Conservation (phyloP, 495 filamentous ascomycete genomes). For the Collariella sp. region DNA sequence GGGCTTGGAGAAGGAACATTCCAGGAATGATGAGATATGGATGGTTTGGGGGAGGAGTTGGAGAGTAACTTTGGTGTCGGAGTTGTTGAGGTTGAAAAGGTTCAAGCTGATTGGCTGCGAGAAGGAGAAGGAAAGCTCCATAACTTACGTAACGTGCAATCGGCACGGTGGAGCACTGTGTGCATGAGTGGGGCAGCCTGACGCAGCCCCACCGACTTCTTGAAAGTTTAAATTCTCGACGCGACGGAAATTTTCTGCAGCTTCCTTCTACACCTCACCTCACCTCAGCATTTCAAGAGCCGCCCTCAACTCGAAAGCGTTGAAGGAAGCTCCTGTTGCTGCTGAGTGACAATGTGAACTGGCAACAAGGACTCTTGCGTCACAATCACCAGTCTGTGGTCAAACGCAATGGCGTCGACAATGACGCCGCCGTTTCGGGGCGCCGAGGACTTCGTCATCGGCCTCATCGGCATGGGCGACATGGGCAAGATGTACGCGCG, state of each 20-base stretch:
- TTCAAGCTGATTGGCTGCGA: background rate
- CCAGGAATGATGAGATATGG: background rate
- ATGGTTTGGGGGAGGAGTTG: background rate
- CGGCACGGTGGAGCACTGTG: background rate
- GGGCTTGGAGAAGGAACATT: slow-evolving; percentile 56
- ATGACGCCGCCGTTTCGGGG: slow-evolving; percentile 13
- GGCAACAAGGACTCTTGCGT: background rate
- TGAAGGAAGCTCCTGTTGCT: slow-evolving; percentile 1
- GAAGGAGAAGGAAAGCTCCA: background rate
- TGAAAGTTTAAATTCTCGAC: background rate
- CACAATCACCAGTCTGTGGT: slow-evolving; percentile 1
- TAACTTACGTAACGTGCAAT: too few relatives aligned
- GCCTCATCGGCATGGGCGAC: slow-evolving; percentile 97
- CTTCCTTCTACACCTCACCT: slow-evolving; percentile 2
- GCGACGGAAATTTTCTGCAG: background rate
- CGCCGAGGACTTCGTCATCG: slow-evolving; percentile 63
- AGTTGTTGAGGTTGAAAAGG: background rate
- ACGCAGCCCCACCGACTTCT: background rate
- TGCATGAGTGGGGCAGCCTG: background rate
- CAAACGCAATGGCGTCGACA: slow-evolving; percentile 14
- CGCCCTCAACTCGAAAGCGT: background rate
- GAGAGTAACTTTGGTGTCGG: background rate
- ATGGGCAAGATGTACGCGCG: slow-evolving; percentile 99
- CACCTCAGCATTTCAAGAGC: background rate
- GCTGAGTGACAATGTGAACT: slow-evolving; percentile 10